Conservation (phyloP, 2,329 filamentous ascomycete genomes). For the Ramichloridium luteum region DNA sequence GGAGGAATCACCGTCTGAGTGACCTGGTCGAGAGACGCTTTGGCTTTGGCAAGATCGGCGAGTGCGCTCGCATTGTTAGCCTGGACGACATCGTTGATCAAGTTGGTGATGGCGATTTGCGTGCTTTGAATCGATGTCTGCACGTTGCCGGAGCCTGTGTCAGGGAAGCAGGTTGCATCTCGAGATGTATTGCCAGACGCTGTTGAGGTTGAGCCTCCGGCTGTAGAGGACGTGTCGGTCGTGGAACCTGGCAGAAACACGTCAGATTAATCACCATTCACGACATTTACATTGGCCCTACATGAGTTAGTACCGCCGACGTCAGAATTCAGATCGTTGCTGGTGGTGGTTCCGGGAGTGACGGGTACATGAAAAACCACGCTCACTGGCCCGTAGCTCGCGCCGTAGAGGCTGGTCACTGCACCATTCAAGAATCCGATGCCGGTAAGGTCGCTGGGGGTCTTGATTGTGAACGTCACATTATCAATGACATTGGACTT, state of each 20-base stretch:
- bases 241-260: too few relatives aligned
- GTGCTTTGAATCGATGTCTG: not conserved
- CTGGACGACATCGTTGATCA: conserved; percentile 9
- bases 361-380: conserved; percentile 7
- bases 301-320: conserved; percentile 5
- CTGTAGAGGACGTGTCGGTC: too few relatives aligned
- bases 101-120: not conserved
- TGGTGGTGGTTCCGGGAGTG: conserved; percentile 5
- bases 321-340: conserved; percentile 4
- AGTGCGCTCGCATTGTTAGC: conserved; percentile 7
- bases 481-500: conserved; percentile 10
- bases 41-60: conserved; percentile 8
- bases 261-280: too few relatives aligned
- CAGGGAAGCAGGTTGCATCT: too few relatives aligned
- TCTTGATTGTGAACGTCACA: conserved; percentile 9
- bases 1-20: conserved; percentile 5
- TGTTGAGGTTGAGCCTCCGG: too few relatives aligned
- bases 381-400: conserved; percentile 8
- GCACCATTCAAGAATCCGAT: conserved; percentile 7
- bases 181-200: too few relatives aligned
- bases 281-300: too few relatives aligned
- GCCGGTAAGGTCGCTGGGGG: conserved; percentile 4
- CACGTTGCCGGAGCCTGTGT: too few relatives aligned
- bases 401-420: conserved; percentile 11
- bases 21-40: conserved; percentile 8